Conservation (phyloP, 2,329 filamentous ascomycete genomes). For the Fusarium sp. region DNA sequence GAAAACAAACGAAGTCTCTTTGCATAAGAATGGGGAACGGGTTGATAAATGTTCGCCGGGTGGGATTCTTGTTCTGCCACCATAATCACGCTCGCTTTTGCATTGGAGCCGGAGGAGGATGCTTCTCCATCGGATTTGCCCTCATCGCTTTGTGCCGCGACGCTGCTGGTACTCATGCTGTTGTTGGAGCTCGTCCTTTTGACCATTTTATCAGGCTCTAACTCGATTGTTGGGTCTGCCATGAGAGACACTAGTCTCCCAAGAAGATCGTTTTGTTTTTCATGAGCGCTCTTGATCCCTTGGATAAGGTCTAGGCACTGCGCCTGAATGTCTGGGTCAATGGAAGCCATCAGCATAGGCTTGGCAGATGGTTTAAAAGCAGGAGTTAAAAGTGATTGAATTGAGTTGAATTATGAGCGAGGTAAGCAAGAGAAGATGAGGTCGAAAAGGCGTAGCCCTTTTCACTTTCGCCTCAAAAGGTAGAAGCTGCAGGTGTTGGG, state of each 20-base stretch:
- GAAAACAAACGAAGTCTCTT: neutral
- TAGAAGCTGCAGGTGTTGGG: neutral
- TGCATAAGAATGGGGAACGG: neutral
- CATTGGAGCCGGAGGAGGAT: too few species aligned
- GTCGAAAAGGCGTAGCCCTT: neutral
- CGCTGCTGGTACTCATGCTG: neutral
- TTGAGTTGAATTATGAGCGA: neutral
- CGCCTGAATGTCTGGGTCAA: neutral
- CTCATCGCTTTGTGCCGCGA: rapidly evolving
- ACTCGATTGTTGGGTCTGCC: neutral
- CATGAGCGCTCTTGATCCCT: neutral
- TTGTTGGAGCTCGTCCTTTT: too few species aligned
- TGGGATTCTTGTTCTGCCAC: too few species aligned
- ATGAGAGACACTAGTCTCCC: conserved; percentile 3
- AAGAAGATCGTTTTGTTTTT: conserved; percentile 15
- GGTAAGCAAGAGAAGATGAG: neutral
- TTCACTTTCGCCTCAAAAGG: neutral
- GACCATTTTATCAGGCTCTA: neutral
- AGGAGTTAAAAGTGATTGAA: neutral
- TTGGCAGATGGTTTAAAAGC: neutral
- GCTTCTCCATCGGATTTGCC: neutral
- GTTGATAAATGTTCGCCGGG: neutral
- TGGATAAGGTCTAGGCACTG: conserved; percentile 2
- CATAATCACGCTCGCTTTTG: too few species aligned
- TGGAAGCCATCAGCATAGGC: neutral